Conservation (phyloP, 495 filamentous ascomycete genomes). For the Penicillium pancosmium region DNA sequence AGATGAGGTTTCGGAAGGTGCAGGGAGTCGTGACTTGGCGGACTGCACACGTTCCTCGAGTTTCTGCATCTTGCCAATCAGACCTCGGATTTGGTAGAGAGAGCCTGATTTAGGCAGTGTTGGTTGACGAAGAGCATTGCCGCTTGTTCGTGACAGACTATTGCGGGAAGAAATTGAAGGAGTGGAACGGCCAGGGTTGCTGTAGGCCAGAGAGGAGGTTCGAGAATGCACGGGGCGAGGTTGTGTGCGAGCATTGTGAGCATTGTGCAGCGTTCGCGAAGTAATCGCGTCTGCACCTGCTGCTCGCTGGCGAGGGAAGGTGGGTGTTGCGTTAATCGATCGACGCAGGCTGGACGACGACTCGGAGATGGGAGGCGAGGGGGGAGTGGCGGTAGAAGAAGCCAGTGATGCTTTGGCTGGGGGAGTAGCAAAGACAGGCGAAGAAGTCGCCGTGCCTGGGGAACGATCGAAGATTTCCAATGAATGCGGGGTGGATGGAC, state of each 20-base stretch:
- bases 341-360: conserved; percentile 48
- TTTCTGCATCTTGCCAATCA: conserved; percentile 95
- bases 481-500: conserved; percentile 51
- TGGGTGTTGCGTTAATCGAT: conserved; percentile 49
- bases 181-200: conserved; percentile 41
- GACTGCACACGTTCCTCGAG: conserved; percentile 91
- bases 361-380: conserved; percentile 63
- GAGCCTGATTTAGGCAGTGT: conserved; percentile 78
- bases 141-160: conserved; percentile 35
- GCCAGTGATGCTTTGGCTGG: conserved; percentile 70
- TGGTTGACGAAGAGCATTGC: conserved; percentile 29
- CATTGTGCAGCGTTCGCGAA: conserved; percentile 44
- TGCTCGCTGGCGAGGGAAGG: conserved; percentile 42
- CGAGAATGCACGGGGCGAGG: conserved; percentile 49
- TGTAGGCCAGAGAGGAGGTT: conserved; percentile 54
- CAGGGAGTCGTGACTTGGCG: conserved; percentile 89
- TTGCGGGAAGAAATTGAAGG: conserved; percentile 44
- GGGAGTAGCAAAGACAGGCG: conserved; percentile 72
- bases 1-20: conserved; percentile 77
- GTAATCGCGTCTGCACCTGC: conserved; percentile 38
- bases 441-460: conserved; percentile 68
- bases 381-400: conserved; percentile 76
- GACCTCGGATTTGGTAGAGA: conserved; percentile 85
- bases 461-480: conserved; percentile 56
- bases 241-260: conserved; percentile 37